A percentile compares a stretch with the other conserved stretches of the same genome.
phyloP scores from a whole-genome alignment of 768 basidiomycete species.

The Lactifluus pinguis region DNA sequence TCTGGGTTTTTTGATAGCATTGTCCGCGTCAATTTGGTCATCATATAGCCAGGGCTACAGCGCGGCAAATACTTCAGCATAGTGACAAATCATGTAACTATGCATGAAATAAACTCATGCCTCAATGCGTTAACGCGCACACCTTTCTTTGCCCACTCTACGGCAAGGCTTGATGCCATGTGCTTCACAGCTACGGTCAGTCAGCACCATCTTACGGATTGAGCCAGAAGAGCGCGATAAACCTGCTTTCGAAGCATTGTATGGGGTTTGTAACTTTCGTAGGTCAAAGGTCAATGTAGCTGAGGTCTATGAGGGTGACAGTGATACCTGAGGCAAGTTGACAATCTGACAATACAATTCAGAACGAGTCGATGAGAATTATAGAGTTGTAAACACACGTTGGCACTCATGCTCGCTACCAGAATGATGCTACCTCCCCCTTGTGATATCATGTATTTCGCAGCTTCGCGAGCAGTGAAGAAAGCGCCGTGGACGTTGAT shows the following conservation, averaged over 20 bases:
- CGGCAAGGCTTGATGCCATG: slow-evolving; percentile 85
- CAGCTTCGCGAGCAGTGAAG: slow-evolving; percentile 95
- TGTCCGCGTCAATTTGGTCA: slow-evolving; percentile 80
- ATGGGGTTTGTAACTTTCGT: slow-evolving; percentile 81
- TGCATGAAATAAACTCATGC: slow-evolving; percentile 26
- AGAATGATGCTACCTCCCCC: slow-evolving; percentile 77
- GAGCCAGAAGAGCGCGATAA: slow-evolving; percentile 17
- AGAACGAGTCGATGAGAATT: slow-evolving; percentile 14
- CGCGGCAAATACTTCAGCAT: slow-evolving; percentile 6
- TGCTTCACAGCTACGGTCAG: slow-evolving; percentile 69
- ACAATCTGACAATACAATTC: slow-evolving; percentile 46
- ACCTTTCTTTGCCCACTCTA: slow-evolving; percentile 91
- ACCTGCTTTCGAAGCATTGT: slow-evolving; percentile 94
- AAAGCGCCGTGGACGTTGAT: slow-evolving; percentile 93
- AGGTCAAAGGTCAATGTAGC: not conserved
- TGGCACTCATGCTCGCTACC: slow-evolving; percentile 86
- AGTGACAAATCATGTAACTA: slow-evolving; percentile 7
- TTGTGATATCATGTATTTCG: slow-evolving; percentile 79
- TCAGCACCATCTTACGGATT: not conserved
- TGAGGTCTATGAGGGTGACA: not conserved
- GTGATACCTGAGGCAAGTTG: slow-evolving; percentile 72
- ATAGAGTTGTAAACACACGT: slow-evolving; percentile 38
- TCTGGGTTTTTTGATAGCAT: slow-evolving; percentile 69
- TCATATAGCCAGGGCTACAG: slow-evolving; percentile 84
- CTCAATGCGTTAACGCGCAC: slow-evolving; percentile 81